These are phyloP conservation scores for Ceratorhiza oryzae-sativae DNA, from an alignment of 1,284 basidiomycete genomes.

Conservation along the genomic window DNA sequence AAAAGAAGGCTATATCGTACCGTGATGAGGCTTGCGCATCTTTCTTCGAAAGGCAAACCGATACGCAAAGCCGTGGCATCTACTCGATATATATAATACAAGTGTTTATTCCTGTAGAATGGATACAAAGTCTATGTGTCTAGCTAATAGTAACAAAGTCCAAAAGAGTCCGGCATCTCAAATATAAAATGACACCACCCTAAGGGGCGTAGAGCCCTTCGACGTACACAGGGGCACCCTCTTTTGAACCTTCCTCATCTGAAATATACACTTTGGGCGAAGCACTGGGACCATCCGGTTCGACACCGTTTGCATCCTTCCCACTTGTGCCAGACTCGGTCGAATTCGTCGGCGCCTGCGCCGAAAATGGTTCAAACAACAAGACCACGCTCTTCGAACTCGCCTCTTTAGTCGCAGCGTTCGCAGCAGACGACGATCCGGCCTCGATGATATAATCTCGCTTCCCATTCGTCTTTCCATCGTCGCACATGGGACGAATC, in stretches of 20 bases:
- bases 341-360: background rate
- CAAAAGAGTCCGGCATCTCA: constrained; percentile 3
- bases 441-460: constrained; percentile 13
- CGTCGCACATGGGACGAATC: constrained; percentile 29
- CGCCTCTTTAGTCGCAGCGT: background rate
- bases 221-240: constrained; percentile 20
- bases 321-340: background rate
- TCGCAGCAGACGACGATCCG: background rate
- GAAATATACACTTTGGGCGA: no score
- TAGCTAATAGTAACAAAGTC: no score
- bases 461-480: background rate
- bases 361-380: constrained; percentile 28
- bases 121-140: constrained; percentile 8
- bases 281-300: background rate
- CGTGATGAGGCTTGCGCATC: no score
- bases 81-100: no score
- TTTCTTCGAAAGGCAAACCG: no score
- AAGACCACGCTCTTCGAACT: constrained; percentile 20
- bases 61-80: no score
- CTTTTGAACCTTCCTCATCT: background rate
- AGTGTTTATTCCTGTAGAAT: background rate
- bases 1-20: no score
- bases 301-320: background rate
- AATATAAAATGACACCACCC: constrained; percentile 5
- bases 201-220: background rate